phyloP scores from a whole-genome alignment of 306 rosid genomes.

The Hippophae rhamnoides region DNA sequence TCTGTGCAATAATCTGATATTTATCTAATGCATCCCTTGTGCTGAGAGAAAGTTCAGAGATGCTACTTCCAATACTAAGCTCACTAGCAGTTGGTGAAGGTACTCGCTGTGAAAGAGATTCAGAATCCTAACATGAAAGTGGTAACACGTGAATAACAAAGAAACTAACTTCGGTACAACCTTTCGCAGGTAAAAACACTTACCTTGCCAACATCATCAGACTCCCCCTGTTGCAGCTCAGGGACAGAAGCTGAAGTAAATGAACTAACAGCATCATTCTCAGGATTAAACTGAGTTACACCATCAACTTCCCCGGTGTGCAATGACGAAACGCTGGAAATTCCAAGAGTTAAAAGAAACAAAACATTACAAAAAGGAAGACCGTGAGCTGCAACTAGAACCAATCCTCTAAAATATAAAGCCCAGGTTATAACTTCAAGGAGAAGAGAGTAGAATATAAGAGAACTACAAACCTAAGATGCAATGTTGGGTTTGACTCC shows the following conservation, averaged over 20 bases:
- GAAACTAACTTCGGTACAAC: neutral
- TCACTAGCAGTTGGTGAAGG: constrained; percentile 55
- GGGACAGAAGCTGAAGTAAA: constrained; percentile 66
- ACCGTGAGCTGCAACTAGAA: neutral
- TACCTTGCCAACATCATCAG: constrained; percentile 52
- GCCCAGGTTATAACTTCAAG: neutral
- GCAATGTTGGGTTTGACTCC: constrained; percentile 53
- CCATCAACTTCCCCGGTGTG: constrained; percentile 52
- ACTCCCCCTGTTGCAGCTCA: constrained; percentile 56
- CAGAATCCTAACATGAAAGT: constrained; percentile 59
- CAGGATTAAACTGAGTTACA: constrained; percentile 56
- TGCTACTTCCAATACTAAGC: constrained; percentile 51
- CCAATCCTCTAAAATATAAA: neutral
- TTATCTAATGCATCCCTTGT: constrained; percentile 93
- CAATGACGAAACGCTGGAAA: constrained; percentile 51
- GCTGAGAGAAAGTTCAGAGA: constrained; percentile 67
- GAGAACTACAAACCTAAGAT: constrained; percentile 40
- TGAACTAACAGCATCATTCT: constrained; percentile 61
- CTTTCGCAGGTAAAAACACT: neutral
- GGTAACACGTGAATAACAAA: constrained; percentile 13
- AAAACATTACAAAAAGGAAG: neutral
- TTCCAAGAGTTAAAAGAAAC: constrained; percentile 14
- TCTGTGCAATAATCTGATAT: constrained; percentile 75
- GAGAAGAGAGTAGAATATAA: neutral
- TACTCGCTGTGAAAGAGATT: constrained; percentile 52